Percentiles rank a stretch among this genome's conserved stretches.
Evolutionary conservation across 352 stramenopile genomes (phyloP).

Genomic region (Pythium sp.): DNA sequence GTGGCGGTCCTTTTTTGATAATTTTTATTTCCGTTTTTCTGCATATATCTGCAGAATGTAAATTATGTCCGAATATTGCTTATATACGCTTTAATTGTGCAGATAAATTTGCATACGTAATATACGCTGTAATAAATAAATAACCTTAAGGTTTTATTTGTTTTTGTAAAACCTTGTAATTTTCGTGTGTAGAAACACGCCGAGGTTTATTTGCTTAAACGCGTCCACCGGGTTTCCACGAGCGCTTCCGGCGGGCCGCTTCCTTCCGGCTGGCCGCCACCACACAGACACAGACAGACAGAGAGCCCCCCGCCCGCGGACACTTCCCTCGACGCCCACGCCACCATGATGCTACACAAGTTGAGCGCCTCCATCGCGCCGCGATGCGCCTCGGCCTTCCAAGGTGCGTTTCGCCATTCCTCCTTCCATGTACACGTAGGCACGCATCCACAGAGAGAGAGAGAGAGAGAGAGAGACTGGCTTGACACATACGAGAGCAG

Average conservation of each 20-base stretch:
- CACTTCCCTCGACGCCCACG: not conserved
- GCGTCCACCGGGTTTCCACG: not conserved
- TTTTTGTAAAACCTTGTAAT: not conserved
- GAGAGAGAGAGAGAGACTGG: not conserved
- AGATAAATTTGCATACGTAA: too few species aligned
- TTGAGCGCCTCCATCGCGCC: slow-evolving; percentile 53
- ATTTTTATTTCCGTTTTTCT: too few species aligned
- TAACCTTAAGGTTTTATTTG: too few species aligned
- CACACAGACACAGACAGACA: slow-evolving; percentile 18
- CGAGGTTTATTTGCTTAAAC: too few species aligned
- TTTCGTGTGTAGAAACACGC: too few species aligned
- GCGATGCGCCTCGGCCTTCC: slow-evolving; percentile 53
- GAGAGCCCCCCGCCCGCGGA: not conserved
- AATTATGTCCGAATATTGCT: too few species aligned
- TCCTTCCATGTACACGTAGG: not conserved
- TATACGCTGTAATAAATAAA: too few species aligned
- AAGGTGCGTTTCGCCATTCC: slow-evolving; percentile 23
- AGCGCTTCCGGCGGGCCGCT: not conserved
- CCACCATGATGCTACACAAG: slow-evolving; percentile 73
- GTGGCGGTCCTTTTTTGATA: too few species aligned
- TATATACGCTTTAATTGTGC: too few species aligned
- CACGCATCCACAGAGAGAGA: not conserved
- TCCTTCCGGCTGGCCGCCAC: not conserved
- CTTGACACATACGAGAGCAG: not conserved
- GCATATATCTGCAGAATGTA: too few species aligned